A percentile compares a stretch with the other conserved stretches of the same genome.
Evolutionary conservation across 225 moss, liverwort and hornwort species (phyloP).

Genomic region (Polytrichum commune): DNA sequence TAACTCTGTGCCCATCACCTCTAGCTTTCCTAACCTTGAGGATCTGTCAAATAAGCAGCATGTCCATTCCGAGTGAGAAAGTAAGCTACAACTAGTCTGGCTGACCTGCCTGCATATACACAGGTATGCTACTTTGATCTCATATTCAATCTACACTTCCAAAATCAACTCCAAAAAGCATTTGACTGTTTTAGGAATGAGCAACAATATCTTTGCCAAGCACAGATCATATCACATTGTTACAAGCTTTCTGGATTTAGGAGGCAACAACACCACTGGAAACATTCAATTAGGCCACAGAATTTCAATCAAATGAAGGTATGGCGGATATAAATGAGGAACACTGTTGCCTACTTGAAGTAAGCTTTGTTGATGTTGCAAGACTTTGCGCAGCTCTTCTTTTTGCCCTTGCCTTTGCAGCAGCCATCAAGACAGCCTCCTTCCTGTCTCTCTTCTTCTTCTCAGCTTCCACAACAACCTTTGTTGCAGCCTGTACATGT

Average conservation of each 20-base stretch:
- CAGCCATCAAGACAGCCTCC: slow-evolving; percentile 57
- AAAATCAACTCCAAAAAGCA: too few species aligned
- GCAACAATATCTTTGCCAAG: too few species aligned
- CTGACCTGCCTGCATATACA: too few species aligned
- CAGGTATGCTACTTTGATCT: too few species aligned
- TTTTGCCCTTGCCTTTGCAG: slow-evolving; percentile 49
- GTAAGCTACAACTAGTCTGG: too few species aligned
- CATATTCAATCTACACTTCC: too few species aligned
- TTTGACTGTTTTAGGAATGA: too few species aligned
- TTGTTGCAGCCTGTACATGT: slow-evolving; percentile 68
- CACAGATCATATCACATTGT: too few species aligned
- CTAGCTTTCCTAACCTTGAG: not conserved
- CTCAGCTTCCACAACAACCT: slow-evolving; percentile 83
- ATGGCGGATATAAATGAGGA: too few species aligned
- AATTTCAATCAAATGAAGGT: too few species aligned
- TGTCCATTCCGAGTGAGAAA: too few species aligned
- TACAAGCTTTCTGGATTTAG: not conserved
- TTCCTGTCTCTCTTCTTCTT: slow-evolving; percentile 69
- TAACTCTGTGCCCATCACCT: not conserved
- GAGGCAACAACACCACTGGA: not conserved
- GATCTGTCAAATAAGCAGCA: not conserved
- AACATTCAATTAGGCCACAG: not conserved
- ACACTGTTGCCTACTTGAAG: slow-evolving; percentile 22
- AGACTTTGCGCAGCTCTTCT: slow-evolving; percentile 37
- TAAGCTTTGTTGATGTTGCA: slow-evolving; percentile 33